Percentiles rank a stretch among this genome's conserved stretches.
phyloP scores from a whole-genome alignment of 2,329 filamentous ascomycete species.

The Plenodomus tracheiphilus region DNA sequence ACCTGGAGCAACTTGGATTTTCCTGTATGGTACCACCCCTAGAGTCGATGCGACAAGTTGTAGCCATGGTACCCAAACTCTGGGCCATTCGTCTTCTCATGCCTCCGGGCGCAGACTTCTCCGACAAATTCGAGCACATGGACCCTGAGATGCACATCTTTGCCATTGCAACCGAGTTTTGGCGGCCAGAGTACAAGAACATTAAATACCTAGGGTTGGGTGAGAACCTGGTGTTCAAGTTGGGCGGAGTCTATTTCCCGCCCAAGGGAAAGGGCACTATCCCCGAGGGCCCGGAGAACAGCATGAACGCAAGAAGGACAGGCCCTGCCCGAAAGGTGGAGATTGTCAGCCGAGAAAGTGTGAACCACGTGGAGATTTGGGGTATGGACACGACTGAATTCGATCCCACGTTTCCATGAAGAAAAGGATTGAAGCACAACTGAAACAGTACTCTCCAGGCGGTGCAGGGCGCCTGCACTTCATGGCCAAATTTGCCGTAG shows the following conservation, averaged over 20 bases:
- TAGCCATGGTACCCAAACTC: constrained; percentile 46
- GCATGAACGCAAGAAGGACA: constrained; percentile 27
- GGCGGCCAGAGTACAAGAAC: constrained; percentile 38
- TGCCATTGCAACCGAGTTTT: constrained; percentile 38
- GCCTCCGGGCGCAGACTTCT: constrained; percentile 26
- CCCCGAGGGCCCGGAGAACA: constrained; percentile 21
- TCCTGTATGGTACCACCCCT: constrained; percentile 58
- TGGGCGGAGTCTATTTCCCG: constrained; percentile 38
- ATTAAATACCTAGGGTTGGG: constrained; percentile 48
- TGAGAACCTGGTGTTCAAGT: constrained; percentile 41
- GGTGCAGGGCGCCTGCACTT: too few species aligned
- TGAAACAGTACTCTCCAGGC: too few species aligned
- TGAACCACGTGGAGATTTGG: constrained; percentile 51
- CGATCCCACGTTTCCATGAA: constrained; percentile 32
- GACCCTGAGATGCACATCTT: constrained; percentile 38
- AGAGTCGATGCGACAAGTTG: constrained; percentile 38
- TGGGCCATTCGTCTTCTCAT: constrained; percentile 47
- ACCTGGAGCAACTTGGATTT: constrained; percentile 62
- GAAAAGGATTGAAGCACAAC: not conserved
- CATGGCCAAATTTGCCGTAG: too few species aligned
- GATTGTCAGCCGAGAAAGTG: constrained; percentile 38
- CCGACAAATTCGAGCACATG: constrained; percentile 28
- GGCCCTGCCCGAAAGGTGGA: constrained; percentile 39
- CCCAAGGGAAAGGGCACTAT: constrained; percentile 11
- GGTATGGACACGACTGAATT: constrained; percentile 46